phyloP scores from a whole-genome alignment of 2,329 filamentous ascomycete genomes.

The Aspergillus tubingensis region DNA sequence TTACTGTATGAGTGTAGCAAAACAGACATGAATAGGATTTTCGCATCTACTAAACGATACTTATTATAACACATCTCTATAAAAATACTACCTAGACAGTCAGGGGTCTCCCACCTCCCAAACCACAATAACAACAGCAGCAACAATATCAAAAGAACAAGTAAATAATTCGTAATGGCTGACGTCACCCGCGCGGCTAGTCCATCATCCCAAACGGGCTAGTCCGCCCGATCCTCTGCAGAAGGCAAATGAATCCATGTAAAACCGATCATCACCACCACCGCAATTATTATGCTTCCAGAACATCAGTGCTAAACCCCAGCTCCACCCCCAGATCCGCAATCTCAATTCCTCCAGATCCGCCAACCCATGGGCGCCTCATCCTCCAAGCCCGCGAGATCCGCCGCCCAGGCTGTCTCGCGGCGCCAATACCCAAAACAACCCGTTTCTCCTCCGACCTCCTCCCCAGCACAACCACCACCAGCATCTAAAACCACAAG shows the following conservation, averaged over 20 bases:
- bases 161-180: slow-evolving; percentile 1
- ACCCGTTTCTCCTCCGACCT: slow-evolving; percentile 34
- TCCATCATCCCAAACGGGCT: slow-evolving; percentile 18
- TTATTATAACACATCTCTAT: too few species aligned
- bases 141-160: not conserved
- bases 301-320: not conserved
- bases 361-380: slow-evolving; percentile 55
- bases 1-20: slow-evolving; percentile 5
- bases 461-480: slow-evolving; percentile 36
- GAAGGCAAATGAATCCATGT: not conserved
- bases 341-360: not conserved
- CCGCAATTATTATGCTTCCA: not conserved
- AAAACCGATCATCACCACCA: too few species aligned
- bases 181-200: slow-evolving; percentile 24
- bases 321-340: slow-evolving; percentile 7
- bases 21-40: not conserved
- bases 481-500: slow-evolving; percentile 34
- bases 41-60: not conserved
- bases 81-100: not conserved
- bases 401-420: slow-evolving; percentile 52
- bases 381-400: slow-evolving; percentile 57
- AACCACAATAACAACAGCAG: not conserved
- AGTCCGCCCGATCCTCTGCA: slow-evolving; percentile 13
- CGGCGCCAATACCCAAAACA: slow-evolving; percentile 59
- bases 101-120: not conserved